Evolutionary conservation across 257 asterid genomes (phyloP).

Genomic region (Leonotis leonurus): DNA sequence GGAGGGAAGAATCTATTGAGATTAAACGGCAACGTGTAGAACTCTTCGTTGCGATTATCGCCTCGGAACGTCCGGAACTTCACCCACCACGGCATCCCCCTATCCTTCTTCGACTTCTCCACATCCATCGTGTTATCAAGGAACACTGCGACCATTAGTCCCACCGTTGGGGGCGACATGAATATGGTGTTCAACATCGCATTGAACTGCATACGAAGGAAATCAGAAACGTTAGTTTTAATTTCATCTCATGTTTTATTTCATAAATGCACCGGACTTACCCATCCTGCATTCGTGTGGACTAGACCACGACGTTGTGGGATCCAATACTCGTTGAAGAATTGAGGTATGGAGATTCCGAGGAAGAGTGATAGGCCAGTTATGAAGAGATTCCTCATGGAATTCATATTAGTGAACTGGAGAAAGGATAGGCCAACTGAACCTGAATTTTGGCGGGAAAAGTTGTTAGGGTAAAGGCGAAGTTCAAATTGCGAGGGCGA

Average conservation of each 20-base stretch:
- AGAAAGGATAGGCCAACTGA: constrained; percentile 94
- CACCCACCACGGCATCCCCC: constrained; percentile 99
- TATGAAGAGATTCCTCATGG: constrained; percentile 93
- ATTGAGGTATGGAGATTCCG: constrained; percentile 94
- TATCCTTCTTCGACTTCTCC: constrained; percentile 82
- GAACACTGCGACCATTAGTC: constrained; percentile 70
- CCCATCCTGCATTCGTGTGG: constrained; percentile 93
- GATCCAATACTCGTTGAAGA: constrained; percentile 65
- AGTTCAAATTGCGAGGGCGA: neutral
- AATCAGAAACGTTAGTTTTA: neutral
- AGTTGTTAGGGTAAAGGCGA: neutral
- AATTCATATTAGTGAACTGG: constrained; percentile 95
- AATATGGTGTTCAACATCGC: constrained; percentile 85
- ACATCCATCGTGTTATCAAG: constrained; percentile 93
- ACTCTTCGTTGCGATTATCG: constrained; percentile 87
- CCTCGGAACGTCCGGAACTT: constrained; percentile 92
- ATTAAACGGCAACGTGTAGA: constrained; percentile 89
- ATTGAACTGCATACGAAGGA: constrained; percentile 50
- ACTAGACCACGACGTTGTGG: constrained; percentile 67
- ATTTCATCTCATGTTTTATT: neutral
- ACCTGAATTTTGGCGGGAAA: constrained; percentile 41
- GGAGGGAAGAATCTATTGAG: constrained; percentile 98
- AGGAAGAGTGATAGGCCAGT: constrained; percentile 91
- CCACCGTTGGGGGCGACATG: constrained; percentile 84
- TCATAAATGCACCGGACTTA: constrained; percentile 21